Evolutionary conservation across 2,329 filamentous ascomycete genomes (phyloP).

Genomic region (Fusarium heterosporum): DNA sequence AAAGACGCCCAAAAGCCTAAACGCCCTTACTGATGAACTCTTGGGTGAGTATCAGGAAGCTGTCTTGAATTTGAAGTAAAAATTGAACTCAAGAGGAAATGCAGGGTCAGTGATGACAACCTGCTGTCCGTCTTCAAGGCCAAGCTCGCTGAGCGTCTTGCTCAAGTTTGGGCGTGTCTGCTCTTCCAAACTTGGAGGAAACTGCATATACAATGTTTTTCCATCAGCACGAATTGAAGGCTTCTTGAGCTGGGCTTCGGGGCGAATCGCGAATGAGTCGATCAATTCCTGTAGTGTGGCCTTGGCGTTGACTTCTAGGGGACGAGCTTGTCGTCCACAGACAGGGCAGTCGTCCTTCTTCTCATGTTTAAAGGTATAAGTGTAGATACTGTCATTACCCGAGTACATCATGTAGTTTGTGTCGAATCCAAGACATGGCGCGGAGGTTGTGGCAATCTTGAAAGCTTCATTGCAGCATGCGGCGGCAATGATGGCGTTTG

Average conservation of each 20-base stretch:
- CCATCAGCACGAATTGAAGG: constrained; percentile 83
- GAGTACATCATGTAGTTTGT: constrained; percentile 99
- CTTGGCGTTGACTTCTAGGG: constrained; percentile 76
- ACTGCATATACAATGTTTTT: constrained; percentile 91
- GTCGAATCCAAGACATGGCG: constrained; percentile 80
- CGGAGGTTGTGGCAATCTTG: constrained; percentile 88
- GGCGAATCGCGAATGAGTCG: constrained; percentile 82
- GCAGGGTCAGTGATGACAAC: constrained; percentile 94
- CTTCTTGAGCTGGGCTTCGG: constrained; percentile 93
- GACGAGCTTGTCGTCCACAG: constrained; percentile 85
- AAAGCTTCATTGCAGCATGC: constrained; percentile 97
- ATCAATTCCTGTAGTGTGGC: constrained; percentile 85
- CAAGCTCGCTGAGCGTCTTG: constrained; percentile 80
- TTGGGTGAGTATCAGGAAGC: constrained; percentile 14
- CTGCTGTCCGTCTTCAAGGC: constrained; percentile 82
- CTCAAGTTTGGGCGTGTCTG: constrained; percentile 85
- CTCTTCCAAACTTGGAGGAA: constrained; percentile 82
- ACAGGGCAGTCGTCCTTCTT: constrained; percentile 96
- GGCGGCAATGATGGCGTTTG: constrained; percentile 95
- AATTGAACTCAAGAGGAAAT: constrained; percentile 77
- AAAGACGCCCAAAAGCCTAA: constrained; percentile 43
- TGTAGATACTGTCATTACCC: constrained; percentile 94
- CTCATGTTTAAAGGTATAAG: constrained; percentile 95
- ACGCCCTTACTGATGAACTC: constrained; percentile 31
- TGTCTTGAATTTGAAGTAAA: constrained; percentile 62